phyloP scores from a whole-genome alignment of 768 basidiomycete species.

The Panaeolus papilionaceus region DNA sequence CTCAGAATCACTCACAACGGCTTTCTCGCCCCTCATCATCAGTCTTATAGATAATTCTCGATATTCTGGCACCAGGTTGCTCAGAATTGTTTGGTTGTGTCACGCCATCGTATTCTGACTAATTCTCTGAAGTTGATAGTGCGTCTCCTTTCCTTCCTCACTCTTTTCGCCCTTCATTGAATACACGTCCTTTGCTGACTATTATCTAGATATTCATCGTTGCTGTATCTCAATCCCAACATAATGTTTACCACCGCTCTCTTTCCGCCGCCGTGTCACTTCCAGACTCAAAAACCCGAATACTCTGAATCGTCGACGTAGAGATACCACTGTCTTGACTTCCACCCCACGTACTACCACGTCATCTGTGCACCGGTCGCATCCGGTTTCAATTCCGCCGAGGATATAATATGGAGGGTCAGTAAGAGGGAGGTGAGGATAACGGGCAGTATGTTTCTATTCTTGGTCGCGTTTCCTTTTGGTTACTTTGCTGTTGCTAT shows the following conservation, averaged over 20 bases:
- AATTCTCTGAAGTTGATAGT: background rate
- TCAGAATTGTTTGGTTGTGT: background rate
- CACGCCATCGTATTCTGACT: background rate
- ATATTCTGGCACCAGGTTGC: background rate
- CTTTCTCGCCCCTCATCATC: background rate
- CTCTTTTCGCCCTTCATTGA: background rate
- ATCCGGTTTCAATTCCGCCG: constrained; percentile 33
- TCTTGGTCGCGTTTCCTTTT: constrained; percentile 21
- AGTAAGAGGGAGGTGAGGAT: constrained; percentile 18
- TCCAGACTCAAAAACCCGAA: background rate
- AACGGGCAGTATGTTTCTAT: constrained; percentile 25
- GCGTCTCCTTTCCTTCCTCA: background rate
- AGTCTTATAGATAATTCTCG: too few relatives aligned
- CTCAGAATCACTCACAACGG: too few relatives aligned
- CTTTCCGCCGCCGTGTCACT: constrained; percentile 5
- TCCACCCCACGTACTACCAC: background rate
- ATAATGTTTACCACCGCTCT: background rate
- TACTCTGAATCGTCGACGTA: constrained; percentile 17
- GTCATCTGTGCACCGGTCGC: constrained; percentile 14
- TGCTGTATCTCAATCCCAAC: too few relatives aligned
- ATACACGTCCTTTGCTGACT: background rate
- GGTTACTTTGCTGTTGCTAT: too few relatives aligned
- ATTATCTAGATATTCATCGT: background rate
- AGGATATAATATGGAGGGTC: constrained; percentile 17
- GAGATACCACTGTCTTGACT: constrained; percentile 12